Base-by-base conservation (phyloP, 805 yeast species). In the Citeromyces nyonsensis region DNA sequence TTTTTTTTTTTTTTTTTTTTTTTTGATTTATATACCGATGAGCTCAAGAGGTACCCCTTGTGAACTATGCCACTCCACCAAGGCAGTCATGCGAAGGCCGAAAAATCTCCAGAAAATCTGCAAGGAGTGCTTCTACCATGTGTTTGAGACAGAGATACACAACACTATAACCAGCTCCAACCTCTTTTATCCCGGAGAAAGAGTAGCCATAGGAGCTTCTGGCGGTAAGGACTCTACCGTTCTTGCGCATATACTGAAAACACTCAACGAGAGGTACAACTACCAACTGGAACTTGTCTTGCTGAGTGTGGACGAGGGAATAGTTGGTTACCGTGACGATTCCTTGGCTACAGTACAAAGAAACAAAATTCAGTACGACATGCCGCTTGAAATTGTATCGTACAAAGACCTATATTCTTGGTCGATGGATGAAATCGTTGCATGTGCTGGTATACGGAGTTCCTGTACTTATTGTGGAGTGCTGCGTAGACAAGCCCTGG, bases 181-280 rank as follows among this genome's bases (percentile, higher is more conserved):
- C 1, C 63, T 91, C 31, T 91, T 91, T 45, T 51, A 70, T 15
- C 62, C 57, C 1, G 97, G 97, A 10, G 98, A 91, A 47, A 66
- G 59, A 18, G 86, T 91, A 2, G 98, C 97, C 11, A 86, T 91
- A 15, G 99, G 99, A 11, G 99, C 99, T 0, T 83, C 95, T 1
- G 99, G 99, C 15, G 99, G 99, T 33, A 91, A 91, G 46, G 99
- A 91, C 51, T 83, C 95, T 4, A 91, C 99, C 0, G 99, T 91
- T 1, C 57, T 91, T 22, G 98, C 97, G 0, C 73, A 86, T 30
- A 71, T 91, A 3, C 54, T 91, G 52, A 91, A 85, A 47, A 69
- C 88, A 0, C 58, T 91, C 39, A 91, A 91, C 49, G 95, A 85
- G 46, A 60, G 95, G 36, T 72, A 91, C 54, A 57, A 81, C 45